phyloP scores from a whole-genome alignment of 1,284 basidiomycete species.

The Trametes sp. region DNA sequence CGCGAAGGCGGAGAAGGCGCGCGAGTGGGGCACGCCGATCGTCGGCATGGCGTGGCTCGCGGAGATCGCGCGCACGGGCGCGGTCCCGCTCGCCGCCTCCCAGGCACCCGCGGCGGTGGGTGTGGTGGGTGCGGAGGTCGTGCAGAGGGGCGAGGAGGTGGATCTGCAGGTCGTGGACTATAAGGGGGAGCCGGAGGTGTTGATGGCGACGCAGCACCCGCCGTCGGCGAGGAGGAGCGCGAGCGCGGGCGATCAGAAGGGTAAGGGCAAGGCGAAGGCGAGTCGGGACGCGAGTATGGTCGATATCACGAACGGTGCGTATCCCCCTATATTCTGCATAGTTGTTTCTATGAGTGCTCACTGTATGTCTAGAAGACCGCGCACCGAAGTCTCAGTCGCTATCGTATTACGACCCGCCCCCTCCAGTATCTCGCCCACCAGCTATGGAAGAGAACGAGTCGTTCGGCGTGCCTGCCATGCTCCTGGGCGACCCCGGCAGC shows the following conservation, averaged over 20 bases:
- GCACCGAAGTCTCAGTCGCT: slow-evolving; percentile 10
- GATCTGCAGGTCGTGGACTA: slow-evolving; percentile 18
- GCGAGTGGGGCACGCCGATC: slow-evolving; percentile 72
- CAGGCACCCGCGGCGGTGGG: slow-evolving; percentile 29
- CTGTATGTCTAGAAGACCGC: neutral
- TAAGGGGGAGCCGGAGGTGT: slow-evolving; percentile 11
- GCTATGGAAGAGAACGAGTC: slow-evolving; percentile 18
- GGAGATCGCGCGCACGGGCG: slow-evolving; percentile 55
- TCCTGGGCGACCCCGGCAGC: slow-evolving; percentile 25
- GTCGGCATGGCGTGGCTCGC: slow-evolving; percentile 70
- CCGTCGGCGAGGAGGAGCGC: slow-evolving; percentile 1
- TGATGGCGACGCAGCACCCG: slow-evolving; percentile 24
- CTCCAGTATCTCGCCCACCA: neutral
- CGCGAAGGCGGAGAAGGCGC: slow-evolving; percentile 75
- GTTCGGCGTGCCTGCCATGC: slow-evolving; percentile 36
- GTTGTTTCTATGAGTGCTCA: neutral
- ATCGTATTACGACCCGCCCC: slow-evolving; percentile 23
- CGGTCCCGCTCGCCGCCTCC: slow-evolving; percentile 41
- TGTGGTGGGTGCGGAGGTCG: neutral
- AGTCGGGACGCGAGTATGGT: slow-evolving; percentile 38
- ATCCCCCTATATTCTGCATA: neutral
- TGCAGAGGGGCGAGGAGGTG: slow-evolving; percentile 10
- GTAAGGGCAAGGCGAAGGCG: slow-evolving; percentile 43
- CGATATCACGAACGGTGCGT: slow-evolving; percentile 47
- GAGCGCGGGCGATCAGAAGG: slow-evolving; percentile 20